phyloP scores from a whole-genome alignment of 192 early-diverging fungal genomes.

The Podila minutissima region DNA sequence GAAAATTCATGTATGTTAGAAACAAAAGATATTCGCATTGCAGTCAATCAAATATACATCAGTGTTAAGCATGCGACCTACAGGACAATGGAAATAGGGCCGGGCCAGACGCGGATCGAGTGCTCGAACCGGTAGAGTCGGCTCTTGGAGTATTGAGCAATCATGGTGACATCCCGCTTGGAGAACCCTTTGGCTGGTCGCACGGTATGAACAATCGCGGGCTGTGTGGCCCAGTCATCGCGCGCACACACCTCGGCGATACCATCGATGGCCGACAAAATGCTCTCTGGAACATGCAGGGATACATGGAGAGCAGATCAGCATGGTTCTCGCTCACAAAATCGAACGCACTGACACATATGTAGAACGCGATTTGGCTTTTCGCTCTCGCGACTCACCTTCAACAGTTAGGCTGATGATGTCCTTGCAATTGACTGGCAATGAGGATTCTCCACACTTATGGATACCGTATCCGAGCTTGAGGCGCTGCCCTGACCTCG shows the following conservation, averaged over 20 bases:
- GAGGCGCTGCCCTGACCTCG: slow-evolving; percentile 5
- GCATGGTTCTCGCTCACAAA: too few species aligned
- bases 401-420: slow-evolving; percentile 30
- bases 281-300: slow-evolving; percentile 6
- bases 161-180: slow-evolving; percentile 49
- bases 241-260: slow-evolving; percentile 8
- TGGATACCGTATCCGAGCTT: slow-evolving; percentile 22
- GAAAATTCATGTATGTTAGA: too few species aligned
- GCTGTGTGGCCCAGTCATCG: slow-evolving; percentile 12
- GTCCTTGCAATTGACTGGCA: slow-evolving; percentile 15
- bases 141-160: slow-evolving; percentile 65
- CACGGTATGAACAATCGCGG: slow-evolving; percentile 33
- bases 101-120: slow-evolving; percentile 54
- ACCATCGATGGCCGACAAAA: slow-evolving; percentile 14
- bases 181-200: slow-evolving; percentile 12
- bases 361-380: neutral
- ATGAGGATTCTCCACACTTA: slow-evolving; percentile 6
- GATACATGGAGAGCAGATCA: too few species aligned
- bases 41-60: neutral
- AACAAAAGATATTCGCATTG: neutral
- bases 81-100: slow-evolving; percentile 60
- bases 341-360: too few species aligned
- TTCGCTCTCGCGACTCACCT: slow-evolving; percentile 13
- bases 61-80: slow-evolving; percentile 7
- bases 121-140: slow-evolving; percentile 57